Evolutionary conservation across 139 green algal species (phyloP), one percentile per base, ranked within the genome.

Genomic region (Tetradesmus obliquus): DNA sequence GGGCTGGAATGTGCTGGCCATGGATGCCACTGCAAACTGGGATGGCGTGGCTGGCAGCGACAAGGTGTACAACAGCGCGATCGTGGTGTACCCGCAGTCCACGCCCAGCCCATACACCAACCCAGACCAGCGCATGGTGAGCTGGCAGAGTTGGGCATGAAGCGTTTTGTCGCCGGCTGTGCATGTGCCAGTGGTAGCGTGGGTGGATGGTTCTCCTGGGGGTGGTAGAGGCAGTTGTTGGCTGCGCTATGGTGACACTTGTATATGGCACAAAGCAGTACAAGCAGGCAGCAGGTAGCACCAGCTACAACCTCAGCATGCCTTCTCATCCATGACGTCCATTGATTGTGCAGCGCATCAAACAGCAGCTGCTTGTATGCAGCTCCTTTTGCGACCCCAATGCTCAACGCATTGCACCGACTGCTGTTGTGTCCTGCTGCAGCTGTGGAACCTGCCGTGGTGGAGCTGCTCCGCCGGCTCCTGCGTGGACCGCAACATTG

Each of bases 391-490:
- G 32, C 32, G 32, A 45, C 32, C 32, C 32, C 32, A 45, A 45
- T 45, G 32, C 32, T 45, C 32, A 45, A 45, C 32, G 32, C 32
- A 45, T 45, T 45, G 32, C 32, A 45, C 2, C 66, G 66, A 76
- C 55, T 53, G 55, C 22, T 69, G 80, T 22, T 91, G 55, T 57
- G 84, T 88, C 51, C 12, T 87, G 84, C 74, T 91, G 87, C 88
- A 91, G 88, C 17, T 91, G 53, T 91, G 88, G 88, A 91, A 91
- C 76, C 88, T 91, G n/a, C 88, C 88, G 32, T 91, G 88, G 88
- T 91, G 88, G 88, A 45, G 12, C 45, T 91, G 88, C 79, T 91
- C 88, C 20, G 12, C 76, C 87, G 88, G 88, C 24, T 76, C 76
- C 2, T 91, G 88, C 55, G 79, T 91, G 15, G 88, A 91, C 55